These are phyloP conservation scores for Paragyromitra xinjiangensis DNA, from an alignment of 495 filamentous ascomycete genomes.

Conservation along the genomic window DNA sequence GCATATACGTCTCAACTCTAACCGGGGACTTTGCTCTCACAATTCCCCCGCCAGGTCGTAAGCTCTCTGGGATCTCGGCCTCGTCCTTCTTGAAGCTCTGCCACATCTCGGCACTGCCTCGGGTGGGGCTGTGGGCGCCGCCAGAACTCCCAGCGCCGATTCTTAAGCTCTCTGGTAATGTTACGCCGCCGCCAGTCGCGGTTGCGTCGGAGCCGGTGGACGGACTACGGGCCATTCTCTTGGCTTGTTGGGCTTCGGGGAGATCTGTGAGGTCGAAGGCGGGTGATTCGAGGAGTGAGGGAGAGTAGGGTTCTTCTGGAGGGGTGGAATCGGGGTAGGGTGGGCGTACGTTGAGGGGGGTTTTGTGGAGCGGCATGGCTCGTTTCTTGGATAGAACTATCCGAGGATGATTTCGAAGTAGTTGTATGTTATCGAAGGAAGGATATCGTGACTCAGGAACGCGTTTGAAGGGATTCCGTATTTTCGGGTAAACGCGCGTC, in stretches of 20 bases:
- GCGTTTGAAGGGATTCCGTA: not conserved
- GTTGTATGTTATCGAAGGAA: not conserved
- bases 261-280: conserved; percentile 28
- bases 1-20: not conserved
- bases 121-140: conserved; percentile 18
- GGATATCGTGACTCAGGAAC: not conserved
- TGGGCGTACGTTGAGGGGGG: conserved; percentile 10
- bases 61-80: conserved; percentile 35
- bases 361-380: conserved; percentile 23
- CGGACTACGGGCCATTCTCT: conserved; percentile 14
- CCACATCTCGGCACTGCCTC: conserved; percentile 29
- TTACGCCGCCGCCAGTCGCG: conserved; percentile 18
- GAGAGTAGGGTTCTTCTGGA: conserved; percentile 15
- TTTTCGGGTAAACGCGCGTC: conserved; percentile 35
- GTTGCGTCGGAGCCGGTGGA: not conserved
- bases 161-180: conserved; percentile 45
- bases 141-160: conserved; percentile 23
- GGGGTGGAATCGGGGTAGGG: conserved; percentile 31
- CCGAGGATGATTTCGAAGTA: not conserved
- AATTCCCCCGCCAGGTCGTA: conserved; percentile 33
- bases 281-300: conserved; percentile 15
- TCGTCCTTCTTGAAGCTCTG: conserved; percentile 27
- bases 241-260: conserved; percentile 9
- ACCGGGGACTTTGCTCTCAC: conserved; percentile 9
- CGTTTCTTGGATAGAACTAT: not conserved